Conservation (phyloP, 2,329 filamentous ascomycete genomes). For the Penicillium glabrum region DNA sequence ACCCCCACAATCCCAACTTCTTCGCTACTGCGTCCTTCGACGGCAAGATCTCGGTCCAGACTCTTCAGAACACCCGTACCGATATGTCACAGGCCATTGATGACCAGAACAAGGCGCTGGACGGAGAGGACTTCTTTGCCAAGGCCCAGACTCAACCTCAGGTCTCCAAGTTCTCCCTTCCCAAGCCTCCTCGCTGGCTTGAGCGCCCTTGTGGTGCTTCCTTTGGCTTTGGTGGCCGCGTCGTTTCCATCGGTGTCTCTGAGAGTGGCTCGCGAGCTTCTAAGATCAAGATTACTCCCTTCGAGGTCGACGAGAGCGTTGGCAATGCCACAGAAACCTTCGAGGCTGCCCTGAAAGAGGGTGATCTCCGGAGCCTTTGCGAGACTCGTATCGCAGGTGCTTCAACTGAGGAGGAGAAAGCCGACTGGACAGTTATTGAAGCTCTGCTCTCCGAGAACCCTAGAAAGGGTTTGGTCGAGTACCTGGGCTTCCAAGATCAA, state of each 20-base stretch:
- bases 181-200: slow-evolving; percentile 86
- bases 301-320: slow-evolving; percentile 82
- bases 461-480: slow-evolving; percentile 81
- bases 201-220: slow-evolving; percentile 81
- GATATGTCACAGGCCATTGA: slow-evolving; percentile 62
- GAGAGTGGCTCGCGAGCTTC: slow-evolving; percentile 68
- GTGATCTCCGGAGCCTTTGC: slow-evolving; percentile 76
- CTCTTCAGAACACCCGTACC: slow-evolving; percentile 87
- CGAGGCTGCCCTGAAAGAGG: slow-evolving; percentile 75
- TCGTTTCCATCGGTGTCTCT: slow-evolving; percentile 69
- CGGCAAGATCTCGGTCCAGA: slow-evolving; percentile 91
- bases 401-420: slow-evolving; percentile 85
- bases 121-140: slow-evolving; percentile 95
- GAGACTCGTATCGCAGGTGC: slow-evolving; percentile 73
- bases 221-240: slow-evolving; percentile 93
- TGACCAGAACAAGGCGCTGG: slow-evolving; percentile 67
- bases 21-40: slow-evolving; percentile 96
- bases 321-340: slow-evolving; percentile 84
- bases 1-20: slow-evolving; percentile 87
- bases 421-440: slow-evolving; percentile 93
- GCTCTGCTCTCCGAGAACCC: slow-evolving; percentile 82
- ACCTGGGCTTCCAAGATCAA: slow-evolving; percentile 76
- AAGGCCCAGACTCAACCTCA: slow-evolving; percentile 91
- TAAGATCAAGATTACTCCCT: slow-evolving; percentile 80
- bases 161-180: slow-evolving; percentile 81